Base-by-base conservation (phyloP, 2,329 filamentous ascomycete species). In the Xenoacremonium recifei region DNA sequence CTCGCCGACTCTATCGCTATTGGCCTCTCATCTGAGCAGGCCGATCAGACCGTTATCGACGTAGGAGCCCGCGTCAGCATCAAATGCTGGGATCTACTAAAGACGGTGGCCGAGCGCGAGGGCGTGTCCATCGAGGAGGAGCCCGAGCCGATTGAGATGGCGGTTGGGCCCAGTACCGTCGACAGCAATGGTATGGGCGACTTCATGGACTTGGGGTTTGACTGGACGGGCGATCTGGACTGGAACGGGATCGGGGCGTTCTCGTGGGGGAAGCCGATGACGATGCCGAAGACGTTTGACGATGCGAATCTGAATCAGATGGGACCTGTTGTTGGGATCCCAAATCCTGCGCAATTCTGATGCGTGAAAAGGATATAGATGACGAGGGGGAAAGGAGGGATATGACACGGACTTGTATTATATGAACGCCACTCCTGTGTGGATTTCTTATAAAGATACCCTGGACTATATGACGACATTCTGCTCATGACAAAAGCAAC, bases 1-100 rank as follows among this genome's bases (percentile, higher is more conserved):
- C 63, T 72, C n/a, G 54, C 63, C 0, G 57, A 69, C 19, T 63
- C 62, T 1, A 49, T 71, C 5, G 61, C 59, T 16, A 37, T 40
- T 10, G 61, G 63, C 1, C 30, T 61, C 2, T 41, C 51, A 3
- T 49, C 60, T 11, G 54, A 58, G 4, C 59, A 64, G 25, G 48
- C 64, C 3, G 61, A 68, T 13, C 51, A 56, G 7, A 32, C 51
- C 7, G 59, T 71, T 13, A 37, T 65, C 16, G 42, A 51, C 13
- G 27, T 38, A 13, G 41, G 55, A 40, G 9, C 51, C 58, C 21
- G 51, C 38, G 7, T 58, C 54, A 33, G 57, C 58, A 4, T 50
- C 60, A 20, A 45, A 48, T 35, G 62, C 32, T 60, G 62, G 19
- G 53, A 58, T 5, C 35, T 69, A 3, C 47, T 73, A 17, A 58